A percentile compares a stretch with the other conserved stretches of the same genome.
Evolutionary conservation across 257 asterid species (phyloP).

Genomic region (Phtheirospermum japonicum): DNA sequence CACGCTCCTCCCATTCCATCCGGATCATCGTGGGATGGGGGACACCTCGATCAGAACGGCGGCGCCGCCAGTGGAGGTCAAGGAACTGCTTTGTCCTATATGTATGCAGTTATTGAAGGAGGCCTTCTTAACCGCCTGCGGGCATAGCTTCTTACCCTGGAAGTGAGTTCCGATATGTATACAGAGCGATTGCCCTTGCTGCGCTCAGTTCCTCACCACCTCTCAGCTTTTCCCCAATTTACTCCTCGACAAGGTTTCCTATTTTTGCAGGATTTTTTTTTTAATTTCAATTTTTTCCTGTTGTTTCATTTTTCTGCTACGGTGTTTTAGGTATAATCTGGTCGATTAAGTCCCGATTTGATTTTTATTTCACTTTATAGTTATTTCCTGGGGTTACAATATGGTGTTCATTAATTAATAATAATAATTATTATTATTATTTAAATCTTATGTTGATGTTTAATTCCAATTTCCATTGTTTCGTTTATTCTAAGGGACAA

Average conservation of each 20-base stretch:
- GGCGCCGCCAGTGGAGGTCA: constrained; percentile 41
- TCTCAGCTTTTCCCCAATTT: constrained; percentile 77
- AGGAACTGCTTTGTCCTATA: constrained; percentile 64
- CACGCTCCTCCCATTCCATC: constrained; percentile 10
- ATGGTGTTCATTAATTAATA: background rate
- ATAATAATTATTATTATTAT: too few species aligned
- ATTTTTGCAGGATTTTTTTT: background rate
- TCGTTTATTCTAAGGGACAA: too few species aligned
- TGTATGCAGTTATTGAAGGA: constrained; percentile 80
- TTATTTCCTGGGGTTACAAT: background rate
- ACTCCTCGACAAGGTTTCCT: constrained; percentile 67
- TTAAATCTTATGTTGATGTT: background rate
- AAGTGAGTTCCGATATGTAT: too few species aligned
- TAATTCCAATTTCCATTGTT: background rate
- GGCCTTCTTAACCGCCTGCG: constrained; percentile 76
- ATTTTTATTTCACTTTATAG: background rate
- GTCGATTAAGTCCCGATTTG: background rate
- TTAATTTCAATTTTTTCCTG: background rate
- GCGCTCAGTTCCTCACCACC: constrained; percentile 60
- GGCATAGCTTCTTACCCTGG: constrained; percentile 84
- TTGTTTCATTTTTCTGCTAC: background rate
- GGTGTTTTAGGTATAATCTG: constrained; percentile 4
- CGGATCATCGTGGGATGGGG: constrained; percentile 31
- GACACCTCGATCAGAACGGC: constrained; percentile 39
- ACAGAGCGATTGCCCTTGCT: constrained; percentile 79